Base-by-base conservation (phyloP, 2,329 filamentous ascomycete genomes). In the Rhinocladiella similis region DNA sequence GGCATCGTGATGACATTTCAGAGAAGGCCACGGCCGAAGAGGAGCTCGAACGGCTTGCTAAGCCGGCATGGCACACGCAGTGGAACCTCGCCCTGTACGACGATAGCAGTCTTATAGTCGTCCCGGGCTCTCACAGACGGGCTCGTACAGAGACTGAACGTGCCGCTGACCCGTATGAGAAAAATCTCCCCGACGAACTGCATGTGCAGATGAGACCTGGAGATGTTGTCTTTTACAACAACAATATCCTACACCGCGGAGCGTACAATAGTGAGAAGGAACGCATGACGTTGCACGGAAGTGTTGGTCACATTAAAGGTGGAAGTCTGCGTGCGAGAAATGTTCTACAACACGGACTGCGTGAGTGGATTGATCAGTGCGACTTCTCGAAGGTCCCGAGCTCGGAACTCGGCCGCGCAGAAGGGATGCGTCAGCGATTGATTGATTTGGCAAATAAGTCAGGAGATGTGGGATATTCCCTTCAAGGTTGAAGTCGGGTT, bases 181-280 rank as follows among this genome's bases (percentile, higher is more conserved):
- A 74, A 3, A 67, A 75, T 1, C 65, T 94, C 63, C 83, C 85
- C 0, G 83, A 76, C 0, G 85, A 91, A 75, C 67, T 86, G 13
- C 73, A 81, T 3, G 89, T 95, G 16, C 67, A 76, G 67, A 76
- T 95, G 59, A 75, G 81, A 60, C 80, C 89, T 0, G 91, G 91
- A 0, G 90, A 95, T 72, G 83, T 88, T n/a, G 89, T 88, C 41
- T 95, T 96, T 66, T 95, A 96, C 69, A 86, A 95, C 71, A 95
- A 92, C 68, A 95, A 96, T 70, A 94, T 96, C 61, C 70, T 95
- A 54, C 74, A 77, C 52, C 69, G 75, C 4, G 73, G 74, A 1
- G 69, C 73, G 33, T 77, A 77, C 54, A 65, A 66, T 53, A 70
- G 66, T 9, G 67, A 69, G 48, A 70, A 73, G 65, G 69, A 68